Evolutionary conservation across 306 rosid genomes (phyloP), one percentile per base, ranked within the genome.

Genomic region (Nissolia schottii): DNA sequence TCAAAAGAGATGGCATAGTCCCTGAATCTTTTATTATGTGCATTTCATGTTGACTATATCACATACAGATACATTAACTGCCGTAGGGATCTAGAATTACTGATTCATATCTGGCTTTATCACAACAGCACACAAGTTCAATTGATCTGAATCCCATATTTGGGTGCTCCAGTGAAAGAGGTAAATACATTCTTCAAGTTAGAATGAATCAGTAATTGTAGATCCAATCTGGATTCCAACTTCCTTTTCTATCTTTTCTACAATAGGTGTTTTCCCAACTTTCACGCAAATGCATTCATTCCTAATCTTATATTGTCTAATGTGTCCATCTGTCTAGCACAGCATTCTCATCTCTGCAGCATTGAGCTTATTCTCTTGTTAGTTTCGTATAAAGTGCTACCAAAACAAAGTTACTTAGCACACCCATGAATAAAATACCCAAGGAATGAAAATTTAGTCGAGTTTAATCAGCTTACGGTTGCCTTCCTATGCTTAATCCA

Each of bases 401-500:
- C 51, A n/a, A 45, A 14, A n/a, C 20, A 35, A 32, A 3, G 16
- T 8, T 12, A 32, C 22, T 11, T 38, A 29, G 8, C 24, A 29
- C 48, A 59, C 58, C 38, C 19, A 43, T 13, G 51, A 49, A 61
- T 10, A 22, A 57, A 67, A 58, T 45, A 68, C 63, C 43, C 35
- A 80, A 57, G 66, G 63, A 75, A 67, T 51, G 62, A 67, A 40
- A 55, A 61, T 49, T 31, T 57, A 55, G 70, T 61, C 34, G 46
- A 67, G 67, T 20, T 37, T 61, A 67, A 34, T 38, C 54, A 58
- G 58, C 97, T 89, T 93, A 93, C 98, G 66, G 89, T 55, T 91
- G 96, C 84, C 96, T 87, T 74, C 98, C 98, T 53, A 80, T 69
- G 85, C 98, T 93, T 46, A 84, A 73, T 65, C 86, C 87, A 67